Base-by-base conservation (phyloP, 768 basidiomycete genomes). In the Sistotremastrum niveocremeum region DNA sequence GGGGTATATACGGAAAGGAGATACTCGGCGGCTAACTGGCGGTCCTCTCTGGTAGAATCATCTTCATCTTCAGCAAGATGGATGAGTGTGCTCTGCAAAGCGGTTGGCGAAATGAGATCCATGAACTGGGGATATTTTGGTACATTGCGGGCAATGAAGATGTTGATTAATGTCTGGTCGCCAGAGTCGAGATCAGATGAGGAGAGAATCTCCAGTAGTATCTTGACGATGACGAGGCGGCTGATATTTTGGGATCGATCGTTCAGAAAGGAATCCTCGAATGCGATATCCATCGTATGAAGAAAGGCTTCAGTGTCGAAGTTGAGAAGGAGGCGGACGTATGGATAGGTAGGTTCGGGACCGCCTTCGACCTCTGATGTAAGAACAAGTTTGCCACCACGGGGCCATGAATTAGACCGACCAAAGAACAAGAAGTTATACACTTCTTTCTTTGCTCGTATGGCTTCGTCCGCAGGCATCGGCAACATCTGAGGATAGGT, bases 261-360 rank as follows among this genome's bases (percentile, higher is more conserved):
- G 58, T 93, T 90, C 33, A 97, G 74, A 64, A 84, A 94, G 2
- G 81, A 62, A 53, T 97, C 91, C 60, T 99, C 95, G 53, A 98
- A 94, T 1, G 87, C 90, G 49, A 91, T 79, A 61, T 99, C 95
- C 50, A 99, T 69, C 2, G 85, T 79, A 59, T 99, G 90, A 7
- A 99, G 76, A 59, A 93, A 85, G 0, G 89, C 85, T 61, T 99
- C 95, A 7, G 94, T 74, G 57, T 98, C 91, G 57, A 93, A 94
- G 5, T 71, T 76, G 5, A 98, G 72, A 2, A 98, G 67, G 8
- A 87, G 69, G 5, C 84, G 79, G 30, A 83, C 75, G 54, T 98
- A 95, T 2, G 91, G 94, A 56, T 91, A 95, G 1, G 88, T 83
- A 34, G 83, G 84, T 57, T 91, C 89, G 7, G 70, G 60, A 1